Evolutionary conservation across 225 moss, liverwort and hornwort genomes (phyloP).

Genomic region (Thuidium tamariscinum): DNA sequence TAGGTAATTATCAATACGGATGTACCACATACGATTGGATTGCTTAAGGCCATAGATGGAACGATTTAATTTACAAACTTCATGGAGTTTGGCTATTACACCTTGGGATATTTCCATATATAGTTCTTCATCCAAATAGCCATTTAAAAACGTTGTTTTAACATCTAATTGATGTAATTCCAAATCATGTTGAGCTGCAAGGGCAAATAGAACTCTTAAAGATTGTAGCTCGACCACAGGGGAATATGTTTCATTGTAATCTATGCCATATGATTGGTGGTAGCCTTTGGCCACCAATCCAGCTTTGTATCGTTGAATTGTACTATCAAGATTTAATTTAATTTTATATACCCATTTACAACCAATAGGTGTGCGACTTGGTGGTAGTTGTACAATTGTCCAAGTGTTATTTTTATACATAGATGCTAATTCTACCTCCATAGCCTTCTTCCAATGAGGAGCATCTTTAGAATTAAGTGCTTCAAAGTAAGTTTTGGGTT

Average conservation of each 20-base stretch:
- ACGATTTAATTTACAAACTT: not conserved
- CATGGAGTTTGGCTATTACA: rapidly evolving
- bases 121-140: not conserved
- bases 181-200: not conserved
- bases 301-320: rapidly evolving
- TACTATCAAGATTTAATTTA: not conserved
- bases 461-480: not conserved
- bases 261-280: not conserved
- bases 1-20: not conserved
- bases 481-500: not conserved
- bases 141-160: rapidly evolving
- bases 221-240: not conserved
- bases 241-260: not conserved
- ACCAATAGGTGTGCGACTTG: rapidly evolving
- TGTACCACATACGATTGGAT: not conserved
- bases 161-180: not conserved
- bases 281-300: rapidly evolving
- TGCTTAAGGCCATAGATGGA: not conserved
- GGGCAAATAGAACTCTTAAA: too few relatives aligned
- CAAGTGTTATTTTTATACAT: not conserved
- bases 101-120: not conserved
- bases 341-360: not conserved
- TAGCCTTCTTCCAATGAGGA: not conserved
- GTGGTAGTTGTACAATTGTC: not conserved
- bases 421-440: not conserved